phyloP scores from a whole-genome alignment of 305 asterid genomes.

The Solanum chacoense region DNA sequence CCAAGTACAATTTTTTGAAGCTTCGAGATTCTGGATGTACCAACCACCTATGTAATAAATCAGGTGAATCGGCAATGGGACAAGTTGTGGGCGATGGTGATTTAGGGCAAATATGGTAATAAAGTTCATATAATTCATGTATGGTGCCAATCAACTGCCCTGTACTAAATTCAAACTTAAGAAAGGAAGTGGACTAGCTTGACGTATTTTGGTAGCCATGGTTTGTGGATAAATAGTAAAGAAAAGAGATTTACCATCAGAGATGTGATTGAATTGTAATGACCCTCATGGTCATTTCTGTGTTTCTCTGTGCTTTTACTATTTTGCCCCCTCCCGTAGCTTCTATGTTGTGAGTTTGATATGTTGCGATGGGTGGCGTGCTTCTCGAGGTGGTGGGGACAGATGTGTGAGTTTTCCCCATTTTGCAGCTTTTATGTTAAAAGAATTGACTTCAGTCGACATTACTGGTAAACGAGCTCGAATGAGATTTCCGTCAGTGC shows the following conservation, averaged over 20 bases:
- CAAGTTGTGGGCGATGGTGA: background rate
- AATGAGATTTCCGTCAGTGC: background rate
- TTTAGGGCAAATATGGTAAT: background rate
- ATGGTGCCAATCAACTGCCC: background rate
- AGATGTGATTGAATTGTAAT: background rate
- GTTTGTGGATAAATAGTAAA: background rate
- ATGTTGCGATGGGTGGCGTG: background rate
- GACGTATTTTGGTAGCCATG: background rate
- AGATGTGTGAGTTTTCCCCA: background rate
- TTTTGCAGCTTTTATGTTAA: background rate
- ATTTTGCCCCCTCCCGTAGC: background rate
- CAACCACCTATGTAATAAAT: background rate
- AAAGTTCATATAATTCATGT: background rate
- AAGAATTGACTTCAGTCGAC: background rate
- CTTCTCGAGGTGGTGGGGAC: background rate
- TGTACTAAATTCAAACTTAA: background rate
- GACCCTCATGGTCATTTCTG: background rate
- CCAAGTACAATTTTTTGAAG: background rate
- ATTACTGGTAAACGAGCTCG: background rate
- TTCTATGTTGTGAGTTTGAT: background rate
- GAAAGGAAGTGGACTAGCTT: background rate
- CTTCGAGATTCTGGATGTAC: background rate
- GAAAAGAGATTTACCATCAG: background rate
- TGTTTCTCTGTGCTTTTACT: background rate
- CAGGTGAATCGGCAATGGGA: background rate